These are phyloP conservation scores for Fusarium sp. DNA, from an alignment of 2,329 filamentous ascomycete genomes.

Conservation along the genomic window DNA sequence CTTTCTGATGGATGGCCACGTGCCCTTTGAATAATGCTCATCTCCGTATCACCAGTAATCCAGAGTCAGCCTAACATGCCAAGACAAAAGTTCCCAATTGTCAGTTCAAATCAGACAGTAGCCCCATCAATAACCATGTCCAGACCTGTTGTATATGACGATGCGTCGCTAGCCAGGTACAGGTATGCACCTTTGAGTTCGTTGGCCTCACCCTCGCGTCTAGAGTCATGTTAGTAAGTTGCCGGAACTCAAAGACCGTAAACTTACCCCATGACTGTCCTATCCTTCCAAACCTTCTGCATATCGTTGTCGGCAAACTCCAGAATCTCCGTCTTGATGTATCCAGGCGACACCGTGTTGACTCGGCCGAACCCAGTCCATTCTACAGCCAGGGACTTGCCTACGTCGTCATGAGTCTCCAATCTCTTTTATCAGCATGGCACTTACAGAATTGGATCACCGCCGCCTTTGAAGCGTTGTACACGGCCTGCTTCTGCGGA, in stretches of 20 bases:
- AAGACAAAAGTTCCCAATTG: background rate
- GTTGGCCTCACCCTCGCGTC: slow-evolving; percentile 76
- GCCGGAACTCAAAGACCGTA: background rate
- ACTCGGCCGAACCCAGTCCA: slow-evolving; percentile 81
- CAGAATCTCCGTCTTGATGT: slow-evolving; percentile 80
- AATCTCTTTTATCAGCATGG: background rate
- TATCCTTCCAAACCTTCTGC: slow-evolving; percentile 80
- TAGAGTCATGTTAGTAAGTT: slow-evolving; percentile 43
- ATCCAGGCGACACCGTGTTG: slow-evolving; percentile 80
- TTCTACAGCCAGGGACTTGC: slow-evolving; percentile 79
- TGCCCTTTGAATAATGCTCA: background rate
- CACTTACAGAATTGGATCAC: slow-evolving; percentile 67
- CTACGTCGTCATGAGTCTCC: slow-evolving; percentile 48
- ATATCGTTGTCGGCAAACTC: slow-evolving; percentile 73
- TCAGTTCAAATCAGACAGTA: slow-evolving; percentile 67
- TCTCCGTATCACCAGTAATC: background rate
- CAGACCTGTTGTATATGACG: slow-evolving; percentile 82
- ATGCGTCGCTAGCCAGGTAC: slow-evolving; percentile 84
- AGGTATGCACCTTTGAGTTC: slow-evolving; percentile 88
- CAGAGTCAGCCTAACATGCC: background rate
- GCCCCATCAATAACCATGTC: slow-evolving; percentile 83
- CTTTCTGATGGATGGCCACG: background rate
- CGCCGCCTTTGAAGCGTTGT: slow-evolving; percentile 79
- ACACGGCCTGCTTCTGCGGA: slow-evolving; percentile 79
- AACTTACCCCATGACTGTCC: slow-evolving; percentile 79